phyloP scores from a whole-genome alignment of 257 asterid species.

The Gentiana dahurica region DNA sequence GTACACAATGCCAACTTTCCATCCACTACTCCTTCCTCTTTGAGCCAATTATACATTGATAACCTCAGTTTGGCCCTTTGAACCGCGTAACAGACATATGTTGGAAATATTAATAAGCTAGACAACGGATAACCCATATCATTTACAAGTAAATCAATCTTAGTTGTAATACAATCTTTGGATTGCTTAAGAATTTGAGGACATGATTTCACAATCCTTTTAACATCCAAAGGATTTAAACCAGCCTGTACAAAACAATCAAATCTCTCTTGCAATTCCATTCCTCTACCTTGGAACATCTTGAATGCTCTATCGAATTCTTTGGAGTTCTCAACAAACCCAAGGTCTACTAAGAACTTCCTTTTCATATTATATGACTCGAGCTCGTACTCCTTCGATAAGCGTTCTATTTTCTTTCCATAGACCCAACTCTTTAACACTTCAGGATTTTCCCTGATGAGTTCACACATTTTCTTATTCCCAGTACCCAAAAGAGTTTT shows the following conservation, averaged over 20 bases:
- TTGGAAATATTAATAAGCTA: conserved; percentile 34
- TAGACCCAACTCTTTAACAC: conserved; percentile 39
- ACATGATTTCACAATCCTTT: conserved; percentile 29
- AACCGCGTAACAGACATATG: conserved; percentile 30
- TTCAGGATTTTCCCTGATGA: conserved; percentile 45
- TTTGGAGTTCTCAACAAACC: conserved; percentile 41
- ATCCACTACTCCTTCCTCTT: conserved; percentile 27
- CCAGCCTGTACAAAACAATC: conserved; percentile 48
- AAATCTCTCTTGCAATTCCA: conserved; percentile 59
- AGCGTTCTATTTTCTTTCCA: conserved; percentile 28
- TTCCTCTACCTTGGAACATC: conserved; percentile 42
- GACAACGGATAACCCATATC: conserved; percentile 42
- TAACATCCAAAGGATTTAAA: conserved; percentile 32
- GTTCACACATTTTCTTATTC: conserved; percentile 33
- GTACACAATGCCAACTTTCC: conserved; percentile 54
- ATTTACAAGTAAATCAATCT: conserved; percentile 36
- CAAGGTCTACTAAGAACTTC: conserved; percentile 49
- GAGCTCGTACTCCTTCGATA: conserved; percentile 12
- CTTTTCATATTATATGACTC: conserved; percentile 28
- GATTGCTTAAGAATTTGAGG: conserved; percentile 60
- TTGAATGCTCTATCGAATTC: conserved; percentile 52
- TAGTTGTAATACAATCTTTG: conserved; percentile 33
- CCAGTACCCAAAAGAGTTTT: conserved; percentile 23
- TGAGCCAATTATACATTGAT: conserved; percentile 59
- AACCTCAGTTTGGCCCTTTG: conserved; percentile 46